Percentiles rank a stretch among this genome's conserved stretches.
These are phyloP conservation scores for Phlebiopsis gigantea DNA, from an alignment of 768 basidiomycete species.

Conservation along the genomic window DNA sequence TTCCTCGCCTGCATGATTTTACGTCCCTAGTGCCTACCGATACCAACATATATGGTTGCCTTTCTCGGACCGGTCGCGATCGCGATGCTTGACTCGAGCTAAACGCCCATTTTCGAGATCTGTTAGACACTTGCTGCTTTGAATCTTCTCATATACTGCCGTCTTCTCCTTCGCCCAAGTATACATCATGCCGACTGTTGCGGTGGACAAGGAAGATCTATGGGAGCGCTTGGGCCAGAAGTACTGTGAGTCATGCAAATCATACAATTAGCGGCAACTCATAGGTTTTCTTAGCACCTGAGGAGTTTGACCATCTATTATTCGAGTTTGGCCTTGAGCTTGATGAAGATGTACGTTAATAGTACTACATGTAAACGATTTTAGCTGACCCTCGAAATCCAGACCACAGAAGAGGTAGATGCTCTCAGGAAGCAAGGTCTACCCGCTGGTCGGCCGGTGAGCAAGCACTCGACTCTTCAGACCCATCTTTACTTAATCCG, in stretches of 20 bases:
- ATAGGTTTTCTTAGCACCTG: conserved; percentile 55
- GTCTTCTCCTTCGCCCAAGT: not conserved
- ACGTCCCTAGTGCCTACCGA: not conserved
- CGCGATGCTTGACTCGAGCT: conserved; percentile 3
- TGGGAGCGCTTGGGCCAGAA: conserved; percentile 79
- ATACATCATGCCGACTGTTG: conserved; percentile 79
- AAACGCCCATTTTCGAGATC: conserved; percentile 1
- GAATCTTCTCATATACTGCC: not conserved
- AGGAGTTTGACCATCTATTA: conserved; percentile 91
- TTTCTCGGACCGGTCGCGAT: not conserved
- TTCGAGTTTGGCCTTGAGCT: conserved; percentile 98
- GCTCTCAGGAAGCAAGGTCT: conserved; percentile 77
- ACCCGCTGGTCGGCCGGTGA: conserved; percentile 78
- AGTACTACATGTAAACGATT: not conserved
- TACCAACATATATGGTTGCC: not conserved
- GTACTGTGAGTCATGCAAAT: conserved; percentile 55
- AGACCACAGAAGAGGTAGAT: conserved; percentile 90
- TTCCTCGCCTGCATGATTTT: not conserved
- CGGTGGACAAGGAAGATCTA: conserved; percentile 93
- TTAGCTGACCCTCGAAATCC: conserved; percentile 1
- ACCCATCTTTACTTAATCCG: conserved; percentile 11
- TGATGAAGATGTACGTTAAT: conserved; percentile 83
- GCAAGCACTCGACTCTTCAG: conserved; percentile 21
- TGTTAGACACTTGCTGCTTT: too few relatives aligned
- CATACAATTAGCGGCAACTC: conserved; percentile 11